These are phyloP conservation scores for Geotrichum histeridarum DNA, from an alignment of 1,139 yeast species.

Conservation along the genomic window DNA sequence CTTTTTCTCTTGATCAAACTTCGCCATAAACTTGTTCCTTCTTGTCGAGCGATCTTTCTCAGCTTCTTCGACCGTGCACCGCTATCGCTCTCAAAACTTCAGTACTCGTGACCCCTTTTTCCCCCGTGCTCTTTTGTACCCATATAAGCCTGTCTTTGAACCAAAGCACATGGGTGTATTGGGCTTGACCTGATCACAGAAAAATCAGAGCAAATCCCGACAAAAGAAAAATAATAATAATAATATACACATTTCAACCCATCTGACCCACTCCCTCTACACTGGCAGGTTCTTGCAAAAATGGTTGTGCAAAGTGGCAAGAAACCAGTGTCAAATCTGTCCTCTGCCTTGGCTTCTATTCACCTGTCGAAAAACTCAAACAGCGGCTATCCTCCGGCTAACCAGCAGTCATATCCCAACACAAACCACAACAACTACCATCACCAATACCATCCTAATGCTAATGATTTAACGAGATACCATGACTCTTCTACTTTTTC, in stretches of 20 bases:
- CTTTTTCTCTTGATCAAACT: background rate
- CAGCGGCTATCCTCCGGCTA: background rate
- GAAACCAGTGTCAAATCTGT: constrained; percentile 30
- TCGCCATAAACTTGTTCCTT: background rate
- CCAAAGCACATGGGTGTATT: too few relatives aligned
- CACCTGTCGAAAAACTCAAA: constrained; percentile 20
- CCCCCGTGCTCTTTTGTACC: too few relatives aligned
- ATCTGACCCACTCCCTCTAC: background rate
- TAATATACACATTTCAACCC: background rate
- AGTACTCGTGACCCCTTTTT: too few relatives aligned
- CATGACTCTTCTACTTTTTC: background rate
- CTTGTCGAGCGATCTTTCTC: too few relatives aligned
- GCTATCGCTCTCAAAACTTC: too few relatives aligned
- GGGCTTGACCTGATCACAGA: too few relatives aligned
- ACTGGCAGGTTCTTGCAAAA: background rate
- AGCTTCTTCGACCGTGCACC: too few relatives aligned
- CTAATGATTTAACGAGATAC: constrained; percentile 7
- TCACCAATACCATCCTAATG: constrained; percentile 10
- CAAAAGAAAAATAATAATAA: too few relatives aligned
- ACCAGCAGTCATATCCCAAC: background rate
- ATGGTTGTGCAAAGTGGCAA: constrained; percentile 17
- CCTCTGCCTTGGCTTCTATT: constrained; percentile 34
- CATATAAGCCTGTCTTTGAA: too few relatives aligned
- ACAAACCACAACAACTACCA: constrained; percentile 2
- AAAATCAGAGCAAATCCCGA: too few relatives aligned